Evolutionary conservation across 345 rosid species (phyloP).

Genomic region (Capsella bursapastoris): DNA sequence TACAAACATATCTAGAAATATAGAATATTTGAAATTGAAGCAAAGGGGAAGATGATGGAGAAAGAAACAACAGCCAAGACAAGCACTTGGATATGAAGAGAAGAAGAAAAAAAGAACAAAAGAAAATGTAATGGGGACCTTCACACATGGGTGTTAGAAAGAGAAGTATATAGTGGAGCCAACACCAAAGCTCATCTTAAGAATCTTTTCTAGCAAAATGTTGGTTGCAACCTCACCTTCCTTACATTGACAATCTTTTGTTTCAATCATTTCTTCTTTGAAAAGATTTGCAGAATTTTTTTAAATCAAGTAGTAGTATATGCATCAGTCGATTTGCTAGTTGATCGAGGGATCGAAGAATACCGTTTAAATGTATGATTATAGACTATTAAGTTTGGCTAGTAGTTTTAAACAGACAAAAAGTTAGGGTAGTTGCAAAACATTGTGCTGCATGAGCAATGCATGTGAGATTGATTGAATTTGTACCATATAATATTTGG

Average conservation of each 20-base stretch:
- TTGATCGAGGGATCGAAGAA: conserved; percentile 15
- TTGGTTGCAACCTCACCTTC: conserved; percentile 61
- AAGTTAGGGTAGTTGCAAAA: conserved; percentile 32
- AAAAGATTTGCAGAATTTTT: background rate
- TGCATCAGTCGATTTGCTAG: conserved; percentile 6
- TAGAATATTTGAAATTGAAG: conserved; percentile 34
- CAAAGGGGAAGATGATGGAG: conserved; percentile 43
- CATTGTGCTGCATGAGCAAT: conserved; percentile 31
- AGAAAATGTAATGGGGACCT: conserved; percentile 73
- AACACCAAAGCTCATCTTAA: conserved; percentile 50
- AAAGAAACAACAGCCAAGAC: conserved; percentile 68
- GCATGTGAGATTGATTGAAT: conserved; percentile 37
- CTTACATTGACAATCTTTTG: conserved; percentile 7
- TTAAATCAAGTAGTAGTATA: background rate
- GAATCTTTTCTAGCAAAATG: conserved; percentile 50
- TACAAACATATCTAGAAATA: conserved; percentile 27
- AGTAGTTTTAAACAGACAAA: conserved; percentile 21
- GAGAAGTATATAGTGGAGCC: conserved; percentile 60
- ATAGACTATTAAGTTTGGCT: background rate
- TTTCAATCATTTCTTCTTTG: background rate
- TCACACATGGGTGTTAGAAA: conserved; percentile 77
- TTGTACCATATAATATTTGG: conserved; percentile 30
- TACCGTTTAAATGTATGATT: conserved; percentile 16
- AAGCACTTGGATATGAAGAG: conserved; percentile 51
- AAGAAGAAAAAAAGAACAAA: conserved; percentile 19